Evolutionary conservation across 768 basidiomycete genomes (phyloP), one percentile per base, ranked within the genome.

Genomic region (Goffeauzyma gilvescens): DNA sequence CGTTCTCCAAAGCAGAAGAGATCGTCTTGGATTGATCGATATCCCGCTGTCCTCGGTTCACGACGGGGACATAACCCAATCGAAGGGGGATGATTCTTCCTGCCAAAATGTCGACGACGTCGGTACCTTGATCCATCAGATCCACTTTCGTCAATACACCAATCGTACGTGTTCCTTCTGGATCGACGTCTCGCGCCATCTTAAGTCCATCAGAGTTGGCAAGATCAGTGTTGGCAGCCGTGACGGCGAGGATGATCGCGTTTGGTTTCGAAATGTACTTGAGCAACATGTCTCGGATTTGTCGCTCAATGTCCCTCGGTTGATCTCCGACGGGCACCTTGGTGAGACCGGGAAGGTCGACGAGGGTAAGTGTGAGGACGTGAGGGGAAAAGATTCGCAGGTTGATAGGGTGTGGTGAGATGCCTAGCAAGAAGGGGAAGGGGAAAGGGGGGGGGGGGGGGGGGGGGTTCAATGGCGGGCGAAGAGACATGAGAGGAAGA

Each of bases 91-190:
- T 95, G 53, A 98, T 76, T 38, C 93, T 77, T 7, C 93, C 90
- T 4, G 93, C 93, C 36, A 98, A 75, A 61, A 98, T 96, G 64
- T 98, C 93, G 22, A 98, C 87, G 26, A 98, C 93, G 62, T 98
- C 90, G 5, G 90, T 96, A 42, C 93, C 93, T 56, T 72, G 74
- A 68, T 98, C 90, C 93, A 98, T 98, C 50, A 98, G 69, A 65
- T 98, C 93, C 39, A 96, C 81, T 66, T 98, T 98, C 12, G 93
- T 98, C 56, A 96, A 67, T 15, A 98, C 93, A 72, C 93, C 93
- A 51, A 98, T 95, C 17, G 93, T 98, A 58, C 90, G 72, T 31
- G 79, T 80, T 23, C 93, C 93, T 45, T 96, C 90, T 2, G 90
- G 89, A 60, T 98, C 93, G 20, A 95, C 87, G 57, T 95, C 87